Base-by-base conservation (phyloP, 1,139 yeast species). In the Yamadazyma siamensis region DNA sequence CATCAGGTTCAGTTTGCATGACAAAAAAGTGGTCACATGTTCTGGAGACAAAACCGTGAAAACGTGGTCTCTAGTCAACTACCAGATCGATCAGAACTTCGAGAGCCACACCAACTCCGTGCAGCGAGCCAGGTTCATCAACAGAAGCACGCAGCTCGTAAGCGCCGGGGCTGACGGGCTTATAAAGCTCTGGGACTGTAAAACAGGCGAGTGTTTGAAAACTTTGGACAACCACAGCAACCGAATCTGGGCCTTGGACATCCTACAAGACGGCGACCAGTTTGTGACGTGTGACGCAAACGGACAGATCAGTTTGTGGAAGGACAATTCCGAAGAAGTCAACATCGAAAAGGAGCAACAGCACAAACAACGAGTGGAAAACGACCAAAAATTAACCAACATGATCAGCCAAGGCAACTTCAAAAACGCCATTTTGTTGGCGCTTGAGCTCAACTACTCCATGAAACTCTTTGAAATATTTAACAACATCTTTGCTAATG, bases 71-170 rank as follows among this genome's bases (percentile, higher is more conserved):
- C 62, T 91, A 44, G 71, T 65, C 29, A 91, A 86, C 48, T 87
- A 71, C 54, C 67, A 80, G 3, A 87, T 95, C 49, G 55, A 72
- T 26, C 78, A 80, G 47, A 91, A 96, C 2, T 80, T 89, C 49
- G 96, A 91, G 59, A 96, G 98, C 3, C 97, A 89, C 53, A 78
- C 95, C 8, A 91, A 89, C 52, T 83, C 96, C 0, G 89, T 91
- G 5, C 91, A 89, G 57, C 74, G 94, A 59, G 81, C 81, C 26
- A 69, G 74, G 23, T 86, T 86, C 49, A 67, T 84, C 40, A 77
- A 80, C 40, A 65, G 69, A 32, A 79, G 80, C 41, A 74, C 75
- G 32, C 94, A 84, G 52, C 52, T 89, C 12, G 77, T 86, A 19
- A 79, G 89, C 28, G 78, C 88, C 13, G 97, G 96, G 26, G 97